phyloP scores from a whole-genome alignment of 129 eudicot genomes.

The Flaveria brownii region DNA sequence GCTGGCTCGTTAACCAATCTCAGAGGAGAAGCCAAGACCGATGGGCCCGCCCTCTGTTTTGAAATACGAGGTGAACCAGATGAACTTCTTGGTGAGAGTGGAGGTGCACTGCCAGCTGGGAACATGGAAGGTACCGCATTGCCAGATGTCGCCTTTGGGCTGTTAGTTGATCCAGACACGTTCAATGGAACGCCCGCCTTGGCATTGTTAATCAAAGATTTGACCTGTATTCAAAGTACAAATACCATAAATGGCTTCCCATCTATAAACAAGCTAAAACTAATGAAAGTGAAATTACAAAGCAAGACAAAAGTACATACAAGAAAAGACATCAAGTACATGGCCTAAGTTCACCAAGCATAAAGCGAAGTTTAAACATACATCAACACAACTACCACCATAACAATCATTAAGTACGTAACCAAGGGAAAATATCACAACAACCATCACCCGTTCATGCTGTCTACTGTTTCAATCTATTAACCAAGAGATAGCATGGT shows the following conservation, averaged over 20 bases:
- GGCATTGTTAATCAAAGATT: conserved; percentile 66
- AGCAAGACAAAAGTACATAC: neutral
- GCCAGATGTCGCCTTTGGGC: conserved; percentile 59
- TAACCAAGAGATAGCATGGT: neutral
- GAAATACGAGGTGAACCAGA: conserved; percentile 74
- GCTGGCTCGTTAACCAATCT: conserved; percentile 64
- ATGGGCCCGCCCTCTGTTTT: conserved; percentile 66
- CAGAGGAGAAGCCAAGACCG: conserved; percentile 62
- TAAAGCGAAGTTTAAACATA: neutral
- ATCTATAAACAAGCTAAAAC: neutral
- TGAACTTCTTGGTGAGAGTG: conserved; percentile 82
- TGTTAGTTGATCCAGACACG: conserved; percentile 51
- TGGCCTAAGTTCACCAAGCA: neutral
- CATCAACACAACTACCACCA: conserved; percentile 6
- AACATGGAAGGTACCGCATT: conserved; percentile 78
- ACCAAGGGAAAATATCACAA: neutral
- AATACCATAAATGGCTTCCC: conserved; percentile 6
- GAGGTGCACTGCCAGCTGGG: conserved; percentile 90
- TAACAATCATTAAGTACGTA: neutral
- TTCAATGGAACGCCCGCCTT: conserved; percentile 66
- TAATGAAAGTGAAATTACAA: conserved; percentile 7
- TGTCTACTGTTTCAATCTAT: conserved; percentile 1
- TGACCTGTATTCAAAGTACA: conserved; percentile 48
- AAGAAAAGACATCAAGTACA: neutral
- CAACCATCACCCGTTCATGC: neutral